Conservation (phyloP, 2,329 filamentous ascomycete species). For the Aureobasidium sp. region DNA sequence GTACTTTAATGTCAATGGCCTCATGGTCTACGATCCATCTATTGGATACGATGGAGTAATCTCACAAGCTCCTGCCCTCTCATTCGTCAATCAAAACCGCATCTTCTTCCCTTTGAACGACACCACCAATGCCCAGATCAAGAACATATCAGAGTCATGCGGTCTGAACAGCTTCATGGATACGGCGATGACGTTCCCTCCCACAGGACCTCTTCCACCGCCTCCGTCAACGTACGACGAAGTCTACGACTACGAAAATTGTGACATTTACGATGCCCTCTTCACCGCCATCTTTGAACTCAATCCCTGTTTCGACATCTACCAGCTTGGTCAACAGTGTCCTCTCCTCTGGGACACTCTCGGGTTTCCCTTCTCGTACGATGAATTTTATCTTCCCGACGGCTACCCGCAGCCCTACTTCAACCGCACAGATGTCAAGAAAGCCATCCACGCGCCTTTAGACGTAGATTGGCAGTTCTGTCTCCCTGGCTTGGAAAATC, state of each 20-base stretch:
- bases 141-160: slow-evolving; percentile 36
- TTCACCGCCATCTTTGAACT: slow-evolving; percentile 25
- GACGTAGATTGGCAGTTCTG: slow-evolving; percentile 20
- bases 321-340: slow-evolving; percentile 26
- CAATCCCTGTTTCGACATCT: slow-evolving; percentile 30
- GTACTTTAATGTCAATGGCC: slow-evolving; percentile 28
- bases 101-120: slow-evolving; percentile 18
- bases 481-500: slow-evolving; percentile 23
- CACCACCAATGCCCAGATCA: slow-evolving; percentile 13
- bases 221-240: slow-evolving; percentile 19
- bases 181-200: slow-evolving; percentile 40
- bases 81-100: slow-evolving; percentile 4
- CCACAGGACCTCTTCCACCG: slow-evolving; percentile 29
- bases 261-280: slow-evolving; percentile 28
- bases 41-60: slow-evolving; percentile 34
- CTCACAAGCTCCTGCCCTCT: slow-evolving; percentile 12
- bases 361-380: slow-evolving; percentile 18
- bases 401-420: slow-evolving; percentile 26
- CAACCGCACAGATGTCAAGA: slow-evolving; percentile 32
- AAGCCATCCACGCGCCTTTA: slow-evolving; percentile 31
- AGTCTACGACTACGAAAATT: slow-evolving; percentile 20
- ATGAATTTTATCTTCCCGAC: slow-evolving; percentile 13
- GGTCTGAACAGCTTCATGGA: slow-evolving; percentile 36
- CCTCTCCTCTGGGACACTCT: slow-evolving; percentile 23
- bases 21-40: slow-evolving; percentile 30